These are phyloP conservation scores for Rosellinia necatrix DNA, from an alignment of 2,329 filamentous ascomycete genomes.

Conservation along the genomic window DNA sequence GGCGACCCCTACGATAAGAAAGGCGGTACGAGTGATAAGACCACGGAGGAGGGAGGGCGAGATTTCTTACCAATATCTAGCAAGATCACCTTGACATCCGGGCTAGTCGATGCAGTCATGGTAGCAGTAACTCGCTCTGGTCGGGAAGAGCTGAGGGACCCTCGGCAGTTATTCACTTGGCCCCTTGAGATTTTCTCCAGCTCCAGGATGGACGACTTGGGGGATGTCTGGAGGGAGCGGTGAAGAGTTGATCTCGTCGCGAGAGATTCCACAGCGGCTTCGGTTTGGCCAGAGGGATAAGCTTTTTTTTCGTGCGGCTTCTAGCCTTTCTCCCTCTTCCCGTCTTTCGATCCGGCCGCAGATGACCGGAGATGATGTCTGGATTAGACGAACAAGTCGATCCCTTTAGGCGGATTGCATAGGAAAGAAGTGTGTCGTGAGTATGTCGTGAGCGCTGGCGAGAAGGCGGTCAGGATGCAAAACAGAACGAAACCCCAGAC, in stretches of 20 bases:
- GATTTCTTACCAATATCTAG: conserved; percentile 62
- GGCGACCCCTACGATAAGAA: conserved; percentile 30
- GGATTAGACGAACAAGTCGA: conserved; percentile 10
- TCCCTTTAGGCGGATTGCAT: conserved; percentile 23
- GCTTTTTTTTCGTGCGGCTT: conserved; percentile 4
- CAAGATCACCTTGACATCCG: conserved; percentile 52
- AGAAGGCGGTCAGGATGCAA: conserved; percentile 42
- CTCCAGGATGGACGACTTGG: conserved; percentile 7
- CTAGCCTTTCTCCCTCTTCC: background rate
- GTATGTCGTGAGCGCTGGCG: conserved; percentile 32
- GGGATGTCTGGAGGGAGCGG: conserved; percentile 13
- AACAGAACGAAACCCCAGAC: conserved; percentile 22
- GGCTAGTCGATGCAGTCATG: conserved; percentile 42
- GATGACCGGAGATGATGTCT: conserved; percentile 14
- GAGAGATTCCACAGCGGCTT: background rate
- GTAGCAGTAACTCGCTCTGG: conserved; percentile 13
- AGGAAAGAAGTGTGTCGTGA: conserved; percentile 28
- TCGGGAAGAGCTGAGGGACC: conserved; percentile 1
- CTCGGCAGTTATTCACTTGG: conserved; percentile 10
- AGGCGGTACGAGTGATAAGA: conserved; percentile 26
- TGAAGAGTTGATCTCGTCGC: conserved; percentile 15
- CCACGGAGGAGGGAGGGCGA: conserved; percentile 25
- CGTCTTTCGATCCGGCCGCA: conserved; percentile 1
- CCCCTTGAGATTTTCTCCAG: conserved; percentile 2
- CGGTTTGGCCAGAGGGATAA: background rate